Evolutionary conservation across 305 asterid species (phyloP), one percentile per base, ranked within the genome.

Genomic region (Lippia alba): DNA sequence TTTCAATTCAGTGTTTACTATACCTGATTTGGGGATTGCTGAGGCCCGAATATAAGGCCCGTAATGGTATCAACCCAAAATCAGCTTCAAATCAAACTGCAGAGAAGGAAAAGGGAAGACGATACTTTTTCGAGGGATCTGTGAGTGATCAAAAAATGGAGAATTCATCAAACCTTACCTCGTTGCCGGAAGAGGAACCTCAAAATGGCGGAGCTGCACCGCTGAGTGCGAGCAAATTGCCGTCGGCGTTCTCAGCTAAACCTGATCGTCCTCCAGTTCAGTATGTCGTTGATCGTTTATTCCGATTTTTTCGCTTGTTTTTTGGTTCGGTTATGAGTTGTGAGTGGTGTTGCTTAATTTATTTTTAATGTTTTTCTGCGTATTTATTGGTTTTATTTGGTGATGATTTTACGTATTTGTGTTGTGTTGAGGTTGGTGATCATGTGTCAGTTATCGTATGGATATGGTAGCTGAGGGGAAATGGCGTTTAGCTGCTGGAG

Each of bases 201-300:
- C 76, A 69, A 30, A 72, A 71, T 67, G 81, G 68, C 12, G 85
- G 69, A 59, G 68, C 57, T 72, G 70, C 67, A 3, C 45, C 83
- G 15, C 76, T 46, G 17, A 71, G 60, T 55, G 51, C n/a, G 12
- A 66, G 53, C 63, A 70, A 85, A 55, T 74, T 61, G 16, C 89
- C 91, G 1, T 84, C 97, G 12, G 85, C 85, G 58, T 91, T 86
- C 67, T 71, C 90, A 40, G 77, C 97, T 44, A 83, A 74, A 67
- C 96, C 94, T 55, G 76, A 78, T 81, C 94, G 96, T 65, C 92
- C 88, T 68, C 83, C 94, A 56, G 70, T 40, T 72, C 90, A 81
- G 97, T 91, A 84, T 57, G 86, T 74, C 81, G 69, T 74, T 69
- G 9, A 49, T 50, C 58, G 57, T 70, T 39, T 70, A 39, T 46